Evolutionary conservation across 1,284 basidiomycete genomes (phyloP), one percentile per base, ranked within the genome.

Genomic region (Pseudozyma hubeiensis): DNA sequence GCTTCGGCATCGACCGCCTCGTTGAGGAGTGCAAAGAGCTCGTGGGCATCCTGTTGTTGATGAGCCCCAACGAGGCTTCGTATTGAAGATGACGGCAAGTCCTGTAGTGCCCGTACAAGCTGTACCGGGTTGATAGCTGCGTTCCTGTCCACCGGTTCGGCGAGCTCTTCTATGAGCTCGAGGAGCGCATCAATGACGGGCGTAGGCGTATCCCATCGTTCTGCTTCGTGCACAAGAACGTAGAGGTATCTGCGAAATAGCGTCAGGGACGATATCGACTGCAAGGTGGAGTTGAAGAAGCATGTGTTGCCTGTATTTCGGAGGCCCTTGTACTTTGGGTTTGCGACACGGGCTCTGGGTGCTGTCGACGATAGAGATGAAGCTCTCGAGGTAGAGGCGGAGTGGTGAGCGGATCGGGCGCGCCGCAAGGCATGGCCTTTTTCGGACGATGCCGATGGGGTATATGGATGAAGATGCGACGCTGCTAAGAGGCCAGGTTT

Each of bases 41-140:
- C 82, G 49, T 84, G 82, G 1, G 82, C 81, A 44, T 84, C 82
- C 46, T 84, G 82, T 52, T 84, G 82, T 64, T 82, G 80, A 19
- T 83, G 82, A 5, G 82, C 82, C 0, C 67, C 70, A 3, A 82
- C 59, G 14, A 84, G 72, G 10, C 78, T 72, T 8, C 81, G 66
- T 14, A 80, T 64, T 0, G 79, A 79, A 1, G 75, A 74, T 0
- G 70, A 72, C 16, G 69, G 69, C 34, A 77, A 56, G 14, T 60
- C 57, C 13, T 72, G 54, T 0, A 84, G 75, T 1, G 81, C 79
- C 8, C 54, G 34, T 14, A 75, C 68, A 16, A 84, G 64, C 29
- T 64, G 63, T 10, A 61, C 45, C 1, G 81, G 81, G 24, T 73
- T 65, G 48, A 83, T 53, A 14, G 79, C 67, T 10, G 60, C 55